phyloP scores from a whole-genome alignment of 306 rosid genomes.

The Dalbergia cultrata region DNA sequence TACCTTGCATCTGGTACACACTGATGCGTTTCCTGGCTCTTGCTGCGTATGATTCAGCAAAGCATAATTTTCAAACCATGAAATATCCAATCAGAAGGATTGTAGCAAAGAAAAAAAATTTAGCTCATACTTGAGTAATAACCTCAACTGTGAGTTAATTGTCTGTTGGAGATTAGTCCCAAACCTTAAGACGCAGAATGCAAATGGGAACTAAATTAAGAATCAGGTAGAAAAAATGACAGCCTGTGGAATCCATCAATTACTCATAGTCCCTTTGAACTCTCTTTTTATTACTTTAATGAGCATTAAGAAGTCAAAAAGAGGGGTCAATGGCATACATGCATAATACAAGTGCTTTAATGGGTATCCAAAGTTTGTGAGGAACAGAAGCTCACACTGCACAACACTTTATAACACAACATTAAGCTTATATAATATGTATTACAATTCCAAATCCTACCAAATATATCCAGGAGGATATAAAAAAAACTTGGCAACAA shows the following conservation, averaged over 20 bases:
- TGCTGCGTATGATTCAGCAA: not conserved
- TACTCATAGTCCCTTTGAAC: conserved; percentile 42
- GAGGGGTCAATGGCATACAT: conserved; percentile 27
- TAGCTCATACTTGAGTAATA: not conserved
- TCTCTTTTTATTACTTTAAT: conserved; percentile 50
- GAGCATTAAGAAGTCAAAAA: conserved; percentile 56
- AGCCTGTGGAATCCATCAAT: conserved; percentile 43
- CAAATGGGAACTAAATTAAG: not conserved
- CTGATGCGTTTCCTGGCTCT: not conserved
- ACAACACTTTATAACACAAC: conserved; percentile 50
- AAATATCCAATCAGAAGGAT: conserved; percentile 4
- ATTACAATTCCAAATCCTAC: conserved; percentile 53
- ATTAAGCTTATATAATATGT: conserved; percentile 39
- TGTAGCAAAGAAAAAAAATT: not conserved
- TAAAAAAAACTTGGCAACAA: conserved; percentile 37
- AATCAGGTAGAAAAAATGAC: conserved; percentile 7
- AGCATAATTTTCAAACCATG: conserved; percentile 1
- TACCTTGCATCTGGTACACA: not conserved
- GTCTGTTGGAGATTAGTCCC: conserved; percentile 3
- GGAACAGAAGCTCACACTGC: conserved; percentile 41
- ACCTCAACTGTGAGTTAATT: conserved; percentile 11
- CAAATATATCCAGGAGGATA: conserved; percentile 48
- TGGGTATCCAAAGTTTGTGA: conserved; percentile 68
- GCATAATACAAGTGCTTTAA: conserved; percentile 51
- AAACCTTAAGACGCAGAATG: not conserved